A percentile compares a stretch with the other conserved stretches of the same genome.
Conservation (phyloP, 1,284 basidiomycete species). For the Anthracocystis panici-leucophaei region DNA sequence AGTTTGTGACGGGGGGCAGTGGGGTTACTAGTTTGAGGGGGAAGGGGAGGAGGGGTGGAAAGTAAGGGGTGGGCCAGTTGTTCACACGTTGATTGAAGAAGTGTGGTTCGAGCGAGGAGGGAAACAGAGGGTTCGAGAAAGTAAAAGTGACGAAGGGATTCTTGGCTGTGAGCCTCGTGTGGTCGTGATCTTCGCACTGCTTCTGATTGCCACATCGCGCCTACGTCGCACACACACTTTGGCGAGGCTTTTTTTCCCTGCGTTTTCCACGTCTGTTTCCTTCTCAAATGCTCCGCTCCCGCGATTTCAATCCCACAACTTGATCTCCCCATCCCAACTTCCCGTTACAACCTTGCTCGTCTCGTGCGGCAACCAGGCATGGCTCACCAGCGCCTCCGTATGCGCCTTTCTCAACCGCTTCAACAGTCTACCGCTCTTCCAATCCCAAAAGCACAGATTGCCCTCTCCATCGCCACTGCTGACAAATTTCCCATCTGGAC, state of each 20-base stretch:
- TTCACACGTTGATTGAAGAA: too few relatives aligned
- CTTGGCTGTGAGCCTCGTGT: too few relatives aligned
- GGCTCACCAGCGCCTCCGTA: constrained; percentile 92
- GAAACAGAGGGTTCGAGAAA: too few relatives aligned
- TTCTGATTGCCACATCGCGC: too few relatives aligned
- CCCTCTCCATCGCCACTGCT: constrained; percentile 95
- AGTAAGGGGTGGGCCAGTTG: too few relatives aligned
- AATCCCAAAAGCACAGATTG: constrained; percentile 98
- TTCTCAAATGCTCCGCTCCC: neutral
- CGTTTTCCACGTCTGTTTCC: neutral
- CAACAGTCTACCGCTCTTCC: constrained; percentile 93
- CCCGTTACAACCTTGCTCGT: constrained; percentile 90
- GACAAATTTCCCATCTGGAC: constrained; percentile 96
- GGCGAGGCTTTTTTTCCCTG: neutral
- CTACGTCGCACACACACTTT: neutral
- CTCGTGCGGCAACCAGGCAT: constrained; percentile 98
- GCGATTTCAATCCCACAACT: constrained; percentile 78
- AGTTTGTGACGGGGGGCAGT: constrained; percentile 57
- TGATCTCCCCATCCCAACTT: constrained; percentile 96
- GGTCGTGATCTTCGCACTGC: too few relatives aligned
- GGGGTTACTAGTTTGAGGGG: constrained; percentile 50
- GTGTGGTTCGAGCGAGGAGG: neutral
- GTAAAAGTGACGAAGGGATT: too few relatives aligned
- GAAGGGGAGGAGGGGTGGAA: constrained; percentile 40
- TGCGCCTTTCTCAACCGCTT: constrained; percentile 85